phyloP scores from a whole-genome alignment of 495 filamentous ascomycete genomes.

The Aspergillus hancockii region DNA sequence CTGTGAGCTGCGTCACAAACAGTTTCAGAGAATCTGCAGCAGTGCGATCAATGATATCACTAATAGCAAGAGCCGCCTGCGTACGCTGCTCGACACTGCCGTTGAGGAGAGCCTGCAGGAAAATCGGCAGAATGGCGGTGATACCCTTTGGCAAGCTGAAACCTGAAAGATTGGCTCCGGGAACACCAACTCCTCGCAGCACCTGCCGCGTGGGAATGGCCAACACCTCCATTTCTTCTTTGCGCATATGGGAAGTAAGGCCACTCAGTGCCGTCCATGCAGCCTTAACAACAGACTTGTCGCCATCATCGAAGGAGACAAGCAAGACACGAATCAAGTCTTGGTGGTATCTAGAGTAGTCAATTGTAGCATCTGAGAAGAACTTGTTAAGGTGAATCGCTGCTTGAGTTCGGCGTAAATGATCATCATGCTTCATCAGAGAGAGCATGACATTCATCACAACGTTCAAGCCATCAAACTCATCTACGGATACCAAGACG shows the following conservation, averaged over 20 bases:
- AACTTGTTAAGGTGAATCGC: slow-evolving; percentile 83
- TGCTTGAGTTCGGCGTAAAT: slow-evolving; percentile 75
- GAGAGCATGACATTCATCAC: slow-evolving; percentile 89
- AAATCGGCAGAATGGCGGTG: slow-evolving; percentile 93
- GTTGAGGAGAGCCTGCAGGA: slow-evolving; percentile 96
- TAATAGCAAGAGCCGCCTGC: slow-evolving; percentile 88
- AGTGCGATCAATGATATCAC: slow-evolving; percentile 91
- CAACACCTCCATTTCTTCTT: slow-evolving; percentile 98
- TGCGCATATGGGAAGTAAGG: slow-evolving; percentile 84
- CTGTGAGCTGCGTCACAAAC: slow-evolving; percentile 96
- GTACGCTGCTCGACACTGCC: slow-evolving; percentile 89
- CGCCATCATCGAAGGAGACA: slow-evolving; percentile 87
- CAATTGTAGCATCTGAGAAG: slow-evolving; percentile 77
- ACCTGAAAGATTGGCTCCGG: slow-evolving; percentile 81
- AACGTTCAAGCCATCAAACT: slow-evolving; percentile 91
- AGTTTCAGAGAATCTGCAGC: slow-evolving; percentile 80
- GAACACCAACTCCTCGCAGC: slow-evolving; percentile 81
- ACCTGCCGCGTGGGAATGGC: slow-evolving; percentile 82
- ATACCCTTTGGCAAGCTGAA: slow-evolving; percentile 97
- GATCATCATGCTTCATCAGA: slow-evolving; percentile 89
- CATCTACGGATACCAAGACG: slow-evolving; percentile 89
- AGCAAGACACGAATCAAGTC: slow-evolving; percentile 87
- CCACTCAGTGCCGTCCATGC: slow-evolving; percentile 88
- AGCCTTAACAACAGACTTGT: slow-evolving; percentile 83
- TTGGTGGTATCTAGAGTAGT: slow-evolving; percentile 92